Evolutionary conservation across 257 asterid species (phyloP).

Genomic region (Gynochthodes officinalis): DNA sequence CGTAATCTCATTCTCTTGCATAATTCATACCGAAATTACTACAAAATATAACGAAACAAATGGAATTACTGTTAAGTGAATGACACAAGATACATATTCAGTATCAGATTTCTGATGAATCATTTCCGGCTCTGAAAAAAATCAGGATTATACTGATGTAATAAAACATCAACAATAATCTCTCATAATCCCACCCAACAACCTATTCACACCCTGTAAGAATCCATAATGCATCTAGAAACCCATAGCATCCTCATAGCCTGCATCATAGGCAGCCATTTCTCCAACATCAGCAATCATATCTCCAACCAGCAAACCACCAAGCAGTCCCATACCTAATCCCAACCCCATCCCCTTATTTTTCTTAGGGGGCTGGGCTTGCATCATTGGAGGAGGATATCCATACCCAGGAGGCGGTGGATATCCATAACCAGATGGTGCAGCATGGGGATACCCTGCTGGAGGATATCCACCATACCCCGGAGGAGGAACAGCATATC

Average conservation of each 20-base stretch:
- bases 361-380: slow-evolving; percentile 47
- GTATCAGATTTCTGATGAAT: neutral
- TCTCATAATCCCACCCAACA: neutral
- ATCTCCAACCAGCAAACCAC: slow-evolving; percentile 83
- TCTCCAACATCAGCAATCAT: slow-evolving; percentile 55
- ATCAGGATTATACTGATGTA: neutral
- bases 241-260: slow-evolving; percentile 35
- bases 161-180: neutral
- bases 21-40: too few species aligned
- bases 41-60: neutral
- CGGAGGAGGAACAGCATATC: slow-evolving; percentile 29
- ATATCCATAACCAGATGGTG: slow-evolving; percentile 29
- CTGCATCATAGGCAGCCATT: slow-evolving; percentile 34
- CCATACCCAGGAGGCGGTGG: slow-evolving; percentile 30
- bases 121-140: too few species aligned
- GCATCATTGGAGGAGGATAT: slow-evolving; percentile 35
- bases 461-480: slow-evolving; percentile 40
- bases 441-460: slow-evolving; percentile 20
- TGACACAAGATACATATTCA: neutral
- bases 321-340: slow-evolving; percentile 84
- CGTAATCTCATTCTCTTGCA: too few species aligned
- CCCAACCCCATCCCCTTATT: slow-evolving; percentile 73
- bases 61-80: neutral
- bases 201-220: neutral
- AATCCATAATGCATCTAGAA: slow-evolving; percentile 16